These are phyloP conservation scores for Gyrodon lividus DNA, from an alignment of 768 basidiomycete genomes.

Conservation along the genomic window DNA sequence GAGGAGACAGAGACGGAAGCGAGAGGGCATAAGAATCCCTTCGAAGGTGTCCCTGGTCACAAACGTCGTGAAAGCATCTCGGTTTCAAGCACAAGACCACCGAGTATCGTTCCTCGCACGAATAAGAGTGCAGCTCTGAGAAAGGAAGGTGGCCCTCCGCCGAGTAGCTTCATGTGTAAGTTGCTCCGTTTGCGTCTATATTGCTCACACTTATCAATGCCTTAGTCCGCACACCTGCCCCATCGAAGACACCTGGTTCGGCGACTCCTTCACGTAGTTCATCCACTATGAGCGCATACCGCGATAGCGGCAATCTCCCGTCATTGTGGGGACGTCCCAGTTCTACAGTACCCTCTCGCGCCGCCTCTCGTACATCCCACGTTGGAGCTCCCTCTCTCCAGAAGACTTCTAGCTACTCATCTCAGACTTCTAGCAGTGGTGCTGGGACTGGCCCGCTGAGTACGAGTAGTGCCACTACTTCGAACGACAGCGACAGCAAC, in stretches of 20 bases:
- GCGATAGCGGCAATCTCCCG: constrained; percentile 11
- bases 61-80: constrained; percentile 74
- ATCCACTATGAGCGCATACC: constrained; percentile 36
- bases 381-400: constrained; percentile 12
- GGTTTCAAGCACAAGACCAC: constrained; percentile 54
- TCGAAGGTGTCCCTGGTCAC: constrained; percentile 83
- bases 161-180: constrained; percentile 72
- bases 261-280: constrained; percentile 40
- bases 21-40: constrained; percentile 43
- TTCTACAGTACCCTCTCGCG: constrained; percentile 34
- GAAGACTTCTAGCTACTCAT: constrained; percentile 22
- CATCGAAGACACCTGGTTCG: constrained; percentile 40
- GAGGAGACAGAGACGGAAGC: constrained; percentile 28
- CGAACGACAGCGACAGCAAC: constrained; percentile 24
- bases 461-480: constrained; percentile 23
- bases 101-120: constrained; percentile 42
- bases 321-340: constrained; percentile 14
- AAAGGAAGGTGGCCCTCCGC: constrained; percentile 49
- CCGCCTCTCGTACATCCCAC: constrained; percentile 41
- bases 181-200: constrained; percentile 6
- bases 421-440: constrained; percentile 27
- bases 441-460: constrained; percentile 27
- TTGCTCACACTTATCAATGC: constrained; percentile 5
- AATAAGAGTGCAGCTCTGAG: constrained; percentile 46
- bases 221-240: constrained; percentile 47